Evolutionary conservation across 2,329 filamentous ascomycete species (phyloP), one percentile per base, ranked within the genome.

Genomic region (Sclerotinia trifoliorum): DNA sequence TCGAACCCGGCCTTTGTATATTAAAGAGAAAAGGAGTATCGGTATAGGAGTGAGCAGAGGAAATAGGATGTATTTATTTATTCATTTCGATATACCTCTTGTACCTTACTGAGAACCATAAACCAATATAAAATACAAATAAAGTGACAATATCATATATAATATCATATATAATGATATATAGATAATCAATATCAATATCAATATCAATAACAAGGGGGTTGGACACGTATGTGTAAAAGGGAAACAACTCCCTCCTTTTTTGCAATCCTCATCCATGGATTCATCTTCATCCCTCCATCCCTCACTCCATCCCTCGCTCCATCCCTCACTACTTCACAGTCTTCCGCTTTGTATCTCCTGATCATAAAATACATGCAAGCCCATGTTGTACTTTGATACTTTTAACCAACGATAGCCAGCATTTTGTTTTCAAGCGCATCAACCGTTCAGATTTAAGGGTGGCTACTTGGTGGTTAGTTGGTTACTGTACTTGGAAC

Each of bases 221-320:
- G 13, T 32, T 54, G 51, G 19, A 56, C 62, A 65, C 62, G 62
- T 65, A 65, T 39, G 62, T 65, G 26, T 65, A 56, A 26, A 56
- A n/a, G 49, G 32, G 6, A 51, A 32, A 24, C 44, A 3, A 24
- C 44, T 29, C 29, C 44, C 60, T 49, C 60, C 32, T 49, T 63
- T 63, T 32, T 24, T 24, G 11, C 24, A 24, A 24, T 55, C 3
- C 21, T 55, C 24, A 44, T 48, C 44, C 42, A 26, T 51, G 44
- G n/a, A 32, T 39, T 19, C 32, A 51, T 51, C 29, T 21, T 32
- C 19, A 35, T 49, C 26, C n/a, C 57, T 32, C 4, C 32, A 32
- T 32, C 32, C 32, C 32, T 32, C 35, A 35, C 35, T 35, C 1
- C 35, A 35, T 35, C 35, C 35, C 35, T 35, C 35, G 2, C 7